Conservation (phyloP, 495 filamentous ascomycete genomes). For the Lophiotrema nucula region DNA sequence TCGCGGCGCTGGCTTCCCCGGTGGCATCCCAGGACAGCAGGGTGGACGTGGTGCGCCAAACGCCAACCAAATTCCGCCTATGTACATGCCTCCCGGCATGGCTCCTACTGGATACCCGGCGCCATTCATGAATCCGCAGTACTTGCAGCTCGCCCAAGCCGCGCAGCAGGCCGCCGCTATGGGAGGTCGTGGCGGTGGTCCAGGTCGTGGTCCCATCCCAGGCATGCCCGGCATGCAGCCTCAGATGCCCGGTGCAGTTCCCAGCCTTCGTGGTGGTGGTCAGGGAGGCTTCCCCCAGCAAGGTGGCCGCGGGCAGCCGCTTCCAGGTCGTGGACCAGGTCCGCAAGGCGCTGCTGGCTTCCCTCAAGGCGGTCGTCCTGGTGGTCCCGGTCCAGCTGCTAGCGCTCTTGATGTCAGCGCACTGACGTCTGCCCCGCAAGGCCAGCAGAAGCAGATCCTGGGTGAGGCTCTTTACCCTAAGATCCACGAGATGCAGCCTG, state of each 20-base stretch:
- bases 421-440: slow-evolving; percentile 56
- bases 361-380: slow-evolving; percentile 55
- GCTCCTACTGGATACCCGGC: slow-evolving; percentile 58
- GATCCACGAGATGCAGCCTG: slow-evolving; percentile 88
- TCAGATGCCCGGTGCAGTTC: slow-evolving; percentile 61
- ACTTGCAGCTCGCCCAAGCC: slow-evolving; percentile 42
- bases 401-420: slow-evolving; percentile 46
- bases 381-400: slow-evolving; percentile 43
- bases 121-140: slow-evolving; percentile 41
- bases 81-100: slow-evolving; percentile 73
- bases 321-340: slow-evolving; percentile 19
- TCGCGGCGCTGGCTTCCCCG: slow-evolving; percentile 80
- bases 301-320: slow-evolving; percentile 19
- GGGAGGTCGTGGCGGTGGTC: slow-evolving; percentile 66
- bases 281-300: slow-evolving; percentile 23
- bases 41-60: slow-evolving; percentile 75
- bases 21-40: slow-evolving; percentile 73
- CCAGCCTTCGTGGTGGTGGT: slow-evolving; percentile 61
- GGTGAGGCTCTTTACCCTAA: slow-evolving; percentile 97
- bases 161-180: slow-evolving; percentile 56
- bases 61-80: slow-evolving; percentile 75
- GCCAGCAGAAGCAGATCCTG: slow-evolving; percentile 95
- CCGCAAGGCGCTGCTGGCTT: slow-evolving; percentile 32
- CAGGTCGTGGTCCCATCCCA: slow-evolving; percentile 75
- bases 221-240: slow-evolving; percentile 64